Evolutionary conservation across 1,284 basidiomycete genomes (phyloP).

Genomic region (Entoloma clypeatum): DNA sequence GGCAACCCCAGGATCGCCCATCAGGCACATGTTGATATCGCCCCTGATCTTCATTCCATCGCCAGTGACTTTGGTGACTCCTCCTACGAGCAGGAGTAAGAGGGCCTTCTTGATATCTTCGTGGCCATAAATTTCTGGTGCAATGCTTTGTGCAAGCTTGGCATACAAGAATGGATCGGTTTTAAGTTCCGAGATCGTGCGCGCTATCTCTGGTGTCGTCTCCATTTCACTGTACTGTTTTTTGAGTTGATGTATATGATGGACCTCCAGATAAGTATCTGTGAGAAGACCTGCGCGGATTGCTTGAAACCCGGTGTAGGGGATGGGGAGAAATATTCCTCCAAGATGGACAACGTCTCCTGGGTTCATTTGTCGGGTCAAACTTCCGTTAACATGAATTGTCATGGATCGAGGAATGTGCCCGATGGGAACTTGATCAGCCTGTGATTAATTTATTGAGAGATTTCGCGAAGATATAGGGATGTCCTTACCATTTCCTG

Average conservation of each 20-base stretch:
- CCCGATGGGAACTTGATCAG: constrained; percentile 98
- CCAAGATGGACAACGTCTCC: constrained; percentile 95
- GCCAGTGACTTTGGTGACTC: constrained; percentile 90
- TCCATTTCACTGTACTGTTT: constrained; percentile 98
- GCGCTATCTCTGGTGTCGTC: constrained; percentile 81
- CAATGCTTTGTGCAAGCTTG: constrained; percentile 84
- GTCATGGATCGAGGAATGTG: constrained; percentile 99
- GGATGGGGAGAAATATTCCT: constrained; percentile 46
- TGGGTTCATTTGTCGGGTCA: constrained; percentile 91
- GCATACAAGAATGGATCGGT: constrained; percentile 80
- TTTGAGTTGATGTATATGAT: constrained; percentile 91
- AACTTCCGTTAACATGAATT: constrained; percentile 85
- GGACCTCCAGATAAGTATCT: constrained; percentile 94
- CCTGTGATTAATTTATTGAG: constrained; percentile 41
- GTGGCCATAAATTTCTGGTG: constrained; percentile 99
- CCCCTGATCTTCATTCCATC: constrained; percentile 99
- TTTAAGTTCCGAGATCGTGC: constrained; percentile 68
- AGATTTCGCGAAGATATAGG: constrained; percentile 14
- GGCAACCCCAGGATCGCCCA: constrained; percentile 99
- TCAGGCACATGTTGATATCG: constrained; percentile 96
- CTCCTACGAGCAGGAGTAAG: constrained; percentile 91
- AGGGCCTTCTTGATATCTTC: constrained; percentile 97
- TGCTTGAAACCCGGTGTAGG: constrained; percentile 49
- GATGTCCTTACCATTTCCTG: constrained; percentile 85
- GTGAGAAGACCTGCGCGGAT: constrained; percentile 91